Percentiles rank a stretch among this genome's conserved stretches.
phyloP scores from a whole-genome alignment of 78 protist species.

The Dictyostelium brefeldianum region DNA sequence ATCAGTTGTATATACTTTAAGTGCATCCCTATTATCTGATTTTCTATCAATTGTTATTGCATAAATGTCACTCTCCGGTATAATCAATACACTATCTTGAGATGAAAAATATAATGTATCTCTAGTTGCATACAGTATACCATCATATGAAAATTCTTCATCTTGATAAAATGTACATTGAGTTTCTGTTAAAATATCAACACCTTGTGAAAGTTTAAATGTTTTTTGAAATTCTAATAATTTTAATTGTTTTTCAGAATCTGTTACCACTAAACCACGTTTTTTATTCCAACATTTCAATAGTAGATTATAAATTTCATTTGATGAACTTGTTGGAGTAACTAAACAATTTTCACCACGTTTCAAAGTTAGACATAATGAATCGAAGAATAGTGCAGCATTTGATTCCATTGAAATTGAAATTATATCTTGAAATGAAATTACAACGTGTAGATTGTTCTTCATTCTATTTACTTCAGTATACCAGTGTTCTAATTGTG shows the following conservation, averaged over 20 bases:
- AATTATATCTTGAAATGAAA: constrained; percentile 40
- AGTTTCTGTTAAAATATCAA: constrained; percentile 8
- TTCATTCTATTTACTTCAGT: constrained; percentile 33
- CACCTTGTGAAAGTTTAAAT: constrained; percentile 43
- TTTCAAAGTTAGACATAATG: constrained; percentile 44
- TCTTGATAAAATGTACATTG: constrained; percentile 39
- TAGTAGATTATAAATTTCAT: constrained; percentile 25
- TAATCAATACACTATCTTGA: constrained; percentile 16
- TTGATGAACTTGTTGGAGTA: constrained; percentile 25
- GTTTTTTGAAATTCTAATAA: constrained; percentile 50
- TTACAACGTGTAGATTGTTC: constrained; percentile 22
- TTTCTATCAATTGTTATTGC: constrained; percentile 36
- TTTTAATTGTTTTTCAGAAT: constrained; percentile 4
- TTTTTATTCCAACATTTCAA: constrained; percentile 16
- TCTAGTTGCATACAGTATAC: constrained; percentile 17
- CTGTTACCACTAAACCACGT: background rate
- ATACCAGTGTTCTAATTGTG: constrained; percentile 60
- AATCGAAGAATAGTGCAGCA: constrained; percentile 64
- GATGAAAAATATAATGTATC: constrained; percentile 47
- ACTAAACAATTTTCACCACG: constrained; percentile 61
- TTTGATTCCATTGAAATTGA: constrained; percentile 43
- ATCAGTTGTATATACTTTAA: constrained; percentile 29
- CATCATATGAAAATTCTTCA: constrained; percentile 48
- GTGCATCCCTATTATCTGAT: constrained; percentile 31
- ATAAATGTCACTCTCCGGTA: constrained; percentile 14